These are phyloP conservation scores for Circinella minor DNA, from an alignment of 371 early-diverging fungal species.

Conservation along the genomic window DNA sequence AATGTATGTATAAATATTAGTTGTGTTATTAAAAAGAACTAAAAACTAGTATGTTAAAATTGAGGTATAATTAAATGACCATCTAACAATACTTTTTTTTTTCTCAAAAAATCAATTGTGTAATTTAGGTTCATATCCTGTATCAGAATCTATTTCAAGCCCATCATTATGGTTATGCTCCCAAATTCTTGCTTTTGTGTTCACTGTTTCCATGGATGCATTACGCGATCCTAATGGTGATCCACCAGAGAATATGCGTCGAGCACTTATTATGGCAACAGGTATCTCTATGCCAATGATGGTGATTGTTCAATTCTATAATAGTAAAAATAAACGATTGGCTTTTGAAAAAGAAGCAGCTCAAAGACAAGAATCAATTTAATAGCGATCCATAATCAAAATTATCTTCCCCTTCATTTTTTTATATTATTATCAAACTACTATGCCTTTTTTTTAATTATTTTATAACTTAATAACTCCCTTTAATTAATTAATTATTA, in stretches of 20 bases:
- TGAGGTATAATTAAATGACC: background rate
- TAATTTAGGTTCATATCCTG: slow-evolving; percentile 42
- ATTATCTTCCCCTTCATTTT: background rate
- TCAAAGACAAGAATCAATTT: background rate
- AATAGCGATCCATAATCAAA: background rate
- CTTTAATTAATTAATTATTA: too few relatives aligned
- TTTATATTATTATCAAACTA: background rate
- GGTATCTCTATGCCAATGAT: slow-evolving; percentile 40
- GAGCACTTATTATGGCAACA: slow-evolving; percentile 36
- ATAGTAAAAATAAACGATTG: slow-evolving; percentile 44
- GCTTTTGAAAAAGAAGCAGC: slow-evolving; percentile 33
- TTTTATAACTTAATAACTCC: too few relatives aligned
- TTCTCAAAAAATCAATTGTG: background rate
- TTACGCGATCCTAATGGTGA: slow-evolving; percentile 34
- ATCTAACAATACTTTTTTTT: background rate
- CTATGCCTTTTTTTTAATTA: too few relatives aligned
- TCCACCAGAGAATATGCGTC: slow-evolving; percentile 34
- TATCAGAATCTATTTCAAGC: slow-evolving; percentile 48
- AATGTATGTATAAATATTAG: slow-evolving; percentile 32
- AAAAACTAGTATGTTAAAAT: background rate
- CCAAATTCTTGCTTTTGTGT: slow-evolving; percentile 42
- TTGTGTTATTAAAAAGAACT: background rate
- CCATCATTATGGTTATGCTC: slow-evolving; percentile 48
- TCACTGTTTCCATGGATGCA: slow-evolving; percentile 40
- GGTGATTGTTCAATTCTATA: slow-evolving; percentile 31